phyloP scores from a whole-genome alignment of 805 yeast species.

The Zygoascus tannicola region DNA sequence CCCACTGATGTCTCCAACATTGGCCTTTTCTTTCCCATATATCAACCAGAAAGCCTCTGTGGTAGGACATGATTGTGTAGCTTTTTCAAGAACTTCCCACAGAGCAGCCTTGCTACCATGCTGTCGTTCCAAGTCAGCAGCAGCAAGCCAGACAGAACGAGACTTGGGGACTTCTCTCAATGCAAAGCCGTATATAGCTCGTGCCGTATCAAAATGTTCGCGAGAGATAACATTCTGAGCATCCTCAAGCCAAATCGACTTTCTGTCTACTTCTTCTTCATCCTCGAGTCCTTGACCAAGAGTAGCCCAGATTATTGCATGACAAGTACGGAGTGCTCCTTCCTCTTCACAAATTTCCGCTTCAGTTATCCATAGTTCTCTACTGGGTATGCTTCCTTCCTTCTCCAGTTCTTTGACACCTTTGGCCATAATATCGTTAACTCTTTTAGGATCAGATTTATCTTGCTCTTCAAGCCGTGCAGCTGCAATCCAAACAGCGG shows the following conservation, averaged over 20 bases:
- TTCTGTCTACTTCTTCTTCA: conserved; percentile 21
- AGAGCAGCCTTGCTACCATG: conserved; percentile 26
- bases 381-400: conserved; percentile 27
- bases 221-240: conserved; percentile 27
- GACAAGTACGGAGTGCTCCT: conserved; percentile 38
- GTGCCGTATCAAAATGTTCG: conserved; percentile 31
- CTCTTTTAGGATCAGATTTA: conserved; percentile 27
- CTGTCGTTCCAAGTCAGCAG: conserved; percentile 22
- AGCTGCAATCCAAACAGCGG: conserved; percentile 61
- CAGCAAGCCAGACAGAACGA: conserved; percentile 19
- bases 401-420: conserved; percentile 37
- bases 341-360: conserved; percentile 47
- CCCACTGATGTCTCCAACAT: conserved; percentile 36
- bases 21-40: conserved; percentile 67
- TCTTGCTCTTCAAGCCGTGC: conserved; percentile 55
- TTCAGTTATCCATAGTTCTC: conserved; percentile 45
- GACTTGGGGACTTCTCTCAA: conserved; percentile 40
- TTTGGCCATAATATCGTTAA: conserved; percentile 40
- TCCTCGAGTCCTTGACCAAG: conserved; percentile 29
- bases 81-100: conserved; percentile 42
- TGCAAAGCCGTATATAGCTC: conserved; percentile 40
- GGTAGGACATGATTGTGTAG: conserved; percentile 42
- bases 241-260: conserved; percentile 29
- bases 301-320: conserved; percentile 42
- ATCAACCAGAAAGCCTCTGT: conserved; percentile 47